phyloP scores from a whole-genome alignment of 164 flowering plant genomes.

The Brasenia schreberi region DNA sequence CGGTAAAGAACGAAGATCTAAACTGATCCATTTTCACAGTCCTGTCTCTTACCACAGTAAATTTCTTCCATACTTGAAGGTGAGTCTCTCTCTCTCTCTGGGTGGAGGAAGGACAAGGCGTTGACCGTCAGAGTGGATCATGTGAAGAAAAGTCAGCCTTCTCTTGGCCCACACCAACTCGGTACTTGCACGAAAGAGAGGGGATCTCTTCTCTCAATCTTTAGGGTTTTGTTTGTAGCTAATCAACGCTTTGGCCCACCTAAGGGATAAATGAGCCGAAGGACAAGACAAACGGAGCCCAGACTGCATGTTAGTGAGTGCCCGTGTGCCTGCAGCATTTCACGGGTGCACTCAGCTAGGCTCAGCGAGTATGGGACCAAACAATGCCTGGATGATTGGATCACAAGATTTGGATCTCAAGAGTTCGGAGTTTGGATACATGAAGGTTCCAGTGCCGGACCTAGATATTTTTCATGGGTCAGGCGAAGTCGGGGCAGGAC shows the following conservation, averaged over 20 bases:
- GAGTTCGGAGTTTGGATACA: too few species aligned
- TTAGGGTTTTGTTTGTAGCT: neutral
- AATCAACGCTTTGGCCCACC: neutral
- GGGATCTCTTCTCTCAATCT: neutral
- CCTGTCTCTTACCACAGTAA: too few species aligned
- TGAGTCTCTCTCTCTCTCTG: neutral
- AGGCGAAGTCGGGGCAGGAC: too few species aligned
- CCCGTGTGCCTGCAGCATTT: too few species aligned
- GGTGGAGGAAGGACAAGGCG: neutral
- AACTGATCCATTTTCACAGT: neutral
- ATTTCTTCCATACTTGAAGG: neutral
- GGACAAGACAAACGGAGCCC: neutral
- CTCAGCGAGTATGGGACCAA: too few species aligned
- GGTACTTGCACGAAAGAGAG: neutral
- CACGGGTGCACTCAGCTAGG: too few species aligned
- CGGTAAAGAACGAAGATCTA: neutral
- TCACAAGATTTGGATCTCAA: too few species aligned
- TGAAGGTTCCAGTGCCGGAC: too few species aligned
- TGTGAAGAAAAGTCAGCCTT: neutral
- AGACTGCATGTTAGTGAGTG: neutral
- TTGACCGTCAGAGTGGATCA: neutral
- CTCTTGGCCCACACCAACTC: neutral
- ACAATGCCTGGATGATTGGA: too few species aligned
- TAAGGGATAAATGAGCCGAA: neutral
- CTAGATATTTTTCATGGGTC: too few species aligned